Evolutionary conservation across 2,329 filamentous ascomycete genomes (phyloP), one percentile per base, ranked within the genome.

Genomic region (Aspergillus fructus): DNA sequence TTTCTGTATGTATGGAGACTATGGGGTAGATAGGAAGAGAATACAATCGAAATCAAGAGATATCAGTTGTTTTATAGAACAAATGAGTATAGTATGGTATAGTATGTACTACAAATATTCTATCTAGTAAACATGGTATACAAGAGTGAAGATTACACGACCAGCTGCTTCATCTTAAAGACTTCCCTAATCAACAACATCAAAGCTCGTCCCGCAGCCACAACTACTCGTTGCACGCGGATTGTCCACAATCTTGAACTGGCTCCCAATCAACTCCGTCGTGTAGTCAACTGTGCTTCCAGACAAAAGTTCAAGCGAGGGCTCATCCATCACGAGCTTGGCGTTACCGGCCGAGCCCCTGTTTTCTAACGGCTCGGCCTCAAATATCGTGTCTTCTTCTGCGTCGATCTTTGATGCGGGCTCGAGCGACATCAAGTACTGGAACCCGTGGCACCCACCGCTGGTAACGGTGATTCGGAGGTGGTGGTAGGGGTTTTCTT

Each of bases 231-330:
- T 91, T 4, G 94, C 94, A 41, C 86, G 81, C 0, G 94, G 94
- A 70, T 97, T 99, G 67, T 96, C 93, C 59, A 91, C 88, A 69
- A 99, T 92, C 81, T 96, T 96, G 76, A 99, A 99, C 77, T 97
- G 93, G 68, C 88, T 91, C 24, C 89, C 89, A 70, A 97, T 97
- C 76, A 99, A 79, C 79, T 97, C 94, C 84, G 90, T 94, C 0
- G 93, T 97, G 70, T 93, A 99, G 71, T 99, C 94, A 39, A 99
- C 88, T 72, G 93, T 97, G 78, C 93, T 97, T 9, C 93, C 94
- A 71, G 91, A 93, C 57, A 99, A 76, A 53, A 99, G 76, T 63
- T 96, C 92, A 58, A 99, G 77, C 51, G 92, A 96, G 3, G 91
- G 85, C 64, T 88, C 85, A 71, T 99, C 94, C 70, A 99, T 86